A percentile compares a stretch with the other conserved stretches of the same genome.
Conservation (phyloP, 2,329 filamentous ascomycete genomes). For the Penicillium crustosum region DNA sequence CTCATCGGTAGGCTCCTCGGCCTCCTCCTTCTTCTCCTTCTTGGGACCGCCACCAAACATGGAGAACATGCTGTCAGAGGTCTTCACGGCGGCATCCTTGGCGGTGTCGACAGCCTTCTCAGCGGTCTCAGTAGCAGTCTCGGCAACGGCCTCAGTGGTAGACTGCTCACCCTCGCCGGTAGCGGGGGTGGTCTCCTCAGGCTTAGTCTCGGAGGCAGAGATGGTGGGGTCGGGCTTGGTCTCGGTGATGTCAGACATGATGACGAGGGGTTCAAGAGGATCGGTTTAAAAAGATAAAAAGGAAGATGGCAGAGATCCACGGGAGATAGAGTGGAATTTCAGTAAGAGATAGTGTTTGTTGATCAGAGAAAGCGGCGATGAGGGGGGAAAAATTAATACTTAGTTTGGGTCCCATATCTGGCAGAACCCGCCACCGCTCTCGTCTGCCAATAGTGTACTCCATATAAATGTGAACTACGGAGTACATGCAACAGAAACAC, state of each 20-base stretch:
- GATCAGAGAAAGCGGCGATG: conserved; percentile 23
- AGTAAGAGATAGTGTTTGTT: conserved; percentile 23
- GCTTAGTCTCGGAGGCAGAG: conserved; percentile 36
- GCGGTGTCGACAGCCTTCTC: conserved; percentile 41
- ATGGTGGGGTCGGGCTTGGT: conserved; percentile 47
- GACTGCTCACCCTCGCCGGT: conserved; percentile 36
- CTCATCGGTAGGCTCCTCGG: conserved; percentile 74
- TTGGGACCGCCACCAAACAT: conserved; percentile 98
- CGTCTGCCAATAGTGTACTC: conserved; percentile 1
- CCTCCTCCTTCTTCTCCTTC: conserved; percentile 89
- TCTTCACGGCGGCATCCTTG: conserved; percentile 43
- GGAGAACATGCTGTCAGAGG: conserved; percentile 72
- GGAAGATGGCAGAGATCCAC: conserved; percentile 8
- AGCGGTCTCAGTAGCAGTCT: conserved; percentile 38
- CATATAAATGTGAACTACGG: not conserved
- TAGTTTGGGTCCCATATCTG: conserved; percentile 22
- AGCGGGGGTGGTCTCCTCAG: conserved; percentile 35
- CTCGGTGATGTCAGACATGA: conserved; percentile 47
- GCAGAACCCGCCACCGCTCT: conserved; percentile 27
- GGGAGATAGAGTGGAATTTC: conserved; percentile 8
- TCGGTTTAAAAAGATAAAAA: conserved; percentile 9
- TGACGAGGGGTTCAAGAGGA: conserved; percentile 17
- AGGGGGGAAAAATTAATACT: conserved; percentile 30
- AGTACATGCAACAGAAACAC: not conserved
- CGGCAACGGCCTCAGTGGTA: conserved; percentile 34